These are phyloP conservation scores for Canariomyces notabilis DNA, from an alignment of 2,329 filamentous ascomycete genomes.

Conservation along the genomic window DNA sequence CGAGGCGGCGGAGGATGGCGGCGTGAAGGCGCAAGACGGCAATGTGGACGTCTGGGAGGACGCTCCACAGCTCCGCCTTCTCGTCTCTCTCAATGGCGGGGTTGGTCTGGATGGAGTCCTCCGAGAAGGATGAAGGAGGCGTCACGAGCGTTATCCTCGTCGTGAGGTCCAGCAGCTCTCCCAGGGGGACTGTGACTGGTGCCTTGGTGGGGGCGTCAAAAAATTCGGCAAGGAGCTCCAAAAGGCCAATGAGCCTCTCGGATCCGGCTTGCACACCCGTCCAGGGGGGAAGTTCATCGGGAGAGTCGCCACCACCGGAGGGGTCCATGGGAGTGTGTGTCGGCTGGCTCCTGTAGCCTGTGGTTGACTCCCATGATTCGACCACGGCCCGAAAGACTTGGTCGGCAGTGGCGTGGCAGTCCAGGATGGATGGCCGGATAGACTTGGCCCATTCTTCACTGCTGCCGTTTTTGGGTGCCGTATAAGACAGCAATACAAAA, in stretches of 20 bases:
- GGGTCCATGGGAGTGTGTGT: slow-evolving; percentile 45
- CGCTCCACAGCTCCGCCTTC: slow-evolving; percentile 69
- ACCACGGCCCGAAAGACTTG: slow-evolving; percentile 71
- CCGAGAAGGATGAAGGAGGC: slow-evolving; percentile 41
- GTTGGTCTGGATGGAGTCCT: slow-evolving; percentile 58
- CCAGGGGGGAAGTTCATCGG: slow-evolving; percentile 62
- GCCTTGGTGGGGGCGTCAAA: slow-evolving; percentile 60
- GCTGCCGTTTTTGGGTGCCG: slow-evolving; percentile 72
- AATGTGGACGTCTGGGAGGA: slow-evolving; percentile 69
- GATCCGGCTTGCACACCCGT: slow-evolving; percentile 67
- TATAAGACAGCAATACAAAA: slow-evolving; percentile 68
- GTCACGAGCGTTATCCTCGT: slow-evolving; percentile 65
- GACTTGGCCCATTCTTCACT: slow-evolving; percentile 73
- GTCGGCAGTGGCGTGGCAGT: slow-evolving; percentile 67
- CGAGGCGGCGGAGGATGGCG: slow-evolving; percentile 53
- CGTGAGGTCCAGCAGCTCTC: slow-evolving; percentile 62
- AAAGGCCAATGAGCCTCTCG: slow-evolving; percentile 61
- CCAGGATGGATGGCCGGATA: slow-evolving; percentile 55
- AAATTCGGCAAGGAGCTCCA: slow-evolving; percentile 60
- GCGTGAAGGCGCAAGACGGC: slow-evolving; percentile 61
- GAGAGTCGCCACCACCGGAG: slow-evolving; percentile 40
- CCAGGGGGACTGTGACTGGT: slow-evolving; percentile 62
- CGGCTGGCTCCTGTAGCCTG: slow-evolving; percentile 41
- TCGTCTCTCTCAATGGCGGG: slow-evolving; percentile 73
- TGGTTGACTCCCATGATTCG: slow-evolving; percentile 73